A percentile compares a stretch with the other conserved stretches of the same genome.
These are phyloP conservation scores for Dacryopinax spathularia DNA, from an alignment of 768 basidiomycete genomes.

Conservation along the genomic window DNA sequence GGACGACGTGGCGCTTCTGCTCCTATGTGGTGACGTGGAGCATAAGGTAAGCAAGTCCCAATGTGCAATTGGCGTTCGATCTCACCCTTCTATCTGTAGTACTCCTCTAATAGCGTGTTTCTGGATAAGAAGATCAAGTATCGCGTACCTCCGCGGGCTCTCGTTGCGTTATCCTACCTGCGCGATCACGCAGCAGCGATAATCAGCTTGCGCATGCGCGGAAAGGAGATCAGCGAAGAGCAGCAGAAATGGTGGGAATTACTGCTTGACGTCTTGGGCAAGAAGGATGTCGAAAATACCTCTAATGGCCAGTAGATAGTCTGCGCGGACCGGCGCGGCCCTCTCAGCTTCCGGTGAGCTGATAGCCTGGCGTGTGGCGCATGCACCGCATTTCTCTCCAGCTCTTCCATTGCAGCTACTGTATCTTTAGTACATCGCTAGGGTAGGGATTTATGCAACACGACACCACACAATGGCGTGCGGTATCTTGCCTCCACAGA, in stretches of 20 bases:
- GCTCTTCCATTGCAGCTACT: neutral
- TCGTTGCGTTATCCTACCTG: conserved; percentile 66
- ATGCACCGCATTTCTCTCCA: neutral
- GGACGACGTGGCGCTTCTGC: conserved; percentile 63
- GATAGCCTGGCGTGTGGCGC: no score
- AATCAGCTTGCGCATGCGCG: conserved; percentile 44
- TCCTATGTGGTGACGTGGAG: conserved; percentile 83
- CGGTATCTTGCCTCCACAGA: neutral
- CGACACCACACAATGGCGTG: neutral
- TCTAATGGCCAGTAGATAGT: neutral
- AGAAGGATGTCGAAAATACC: neutral
- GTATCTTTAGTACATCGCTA: conserved; percentile 2
- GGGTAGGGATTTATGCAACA: neutral
- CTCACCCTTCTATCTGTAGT: conserved; percentile 29
- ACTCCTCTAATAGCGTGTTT: conserved; percentile 50
- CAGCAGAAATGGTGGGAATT: conserved; percentile 63
- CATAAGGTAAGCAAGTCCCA: conserved; percentile 46
- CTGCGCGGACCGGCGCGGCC: no score
- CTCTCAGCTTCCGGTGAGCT: no score
- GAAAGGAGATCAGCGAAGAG: conserved; percentile 40
- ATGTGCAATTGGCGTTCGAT: neutral
- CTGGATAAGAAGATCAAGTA: conserved; percentile 81
- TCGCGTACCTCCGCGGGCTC: conserved; percentile 51
- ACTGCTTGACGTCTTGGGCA: conserved; percentile 45
- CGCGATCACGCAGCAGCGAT: conserved; percentile 46